Evolutionary conservation across 2,329 filamentous ascomycete species (phyloP), one percentile per base, ranked within the genome.

Genomic region (Trichoderma hamatum): DNA sequence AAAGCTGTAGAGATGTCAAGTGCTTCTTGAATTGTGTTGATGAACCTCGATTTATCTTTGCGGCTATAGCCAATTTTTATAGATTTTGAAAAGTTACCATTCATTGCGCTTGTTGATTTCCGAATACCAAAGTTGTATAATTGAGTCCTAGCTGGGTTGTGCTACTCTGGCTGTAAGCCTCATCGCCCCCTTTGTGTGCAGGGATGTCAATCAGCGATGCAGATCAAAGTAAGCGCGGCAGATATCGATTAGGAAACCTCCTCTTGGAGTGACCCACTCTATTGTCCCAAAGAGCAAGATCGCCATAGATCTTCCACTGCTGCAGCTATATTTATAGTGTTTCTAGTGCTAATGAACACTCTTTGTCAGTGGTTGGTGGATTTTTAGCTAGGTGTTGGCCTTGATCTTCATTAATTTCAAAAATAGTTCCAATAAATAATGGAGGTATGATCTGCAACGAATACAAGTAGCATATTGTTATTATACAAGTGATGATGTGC

Each of bases 141-240:
- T 24, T 6, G 43, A 51, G 5, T 16, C 19, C 13, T 10, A 19
- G 28, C 28, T 62, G 3, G 14, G 1, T 10, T 26, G n/a, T 52
- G 26, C 2, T 30, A 6, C 28, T 16, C 36, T 7, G 30, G 51
- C 24, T 30, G 11, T 51, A 34, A 62, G n/a, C 43, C 26, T 26
- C 43, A 32, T 34, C 5, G 26, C 11, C 59, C 43, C 43, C 58
- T 61, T 62, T 51, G n/a, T n/a, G 30, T 5, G 28, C 28, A 51
- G 59, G 59, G 43, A 24, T 62, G 7, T 32, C 21, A 51, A 30
- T 30, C 43, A 21, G 10, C 43, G 13, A 62, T 36, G 59, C n/a
- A 62, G 59, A 62, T 62, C 59, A 10, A 62, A 62, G 59, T 62
- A 62, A 62, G 28, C 43, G 52, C 10, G 24, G n/a, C 30, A 34